phyloP scores from a whole-genome alignment of 2,329 filamentous ascomycete genomes.

The Fusarium kyushuense region DNA sequence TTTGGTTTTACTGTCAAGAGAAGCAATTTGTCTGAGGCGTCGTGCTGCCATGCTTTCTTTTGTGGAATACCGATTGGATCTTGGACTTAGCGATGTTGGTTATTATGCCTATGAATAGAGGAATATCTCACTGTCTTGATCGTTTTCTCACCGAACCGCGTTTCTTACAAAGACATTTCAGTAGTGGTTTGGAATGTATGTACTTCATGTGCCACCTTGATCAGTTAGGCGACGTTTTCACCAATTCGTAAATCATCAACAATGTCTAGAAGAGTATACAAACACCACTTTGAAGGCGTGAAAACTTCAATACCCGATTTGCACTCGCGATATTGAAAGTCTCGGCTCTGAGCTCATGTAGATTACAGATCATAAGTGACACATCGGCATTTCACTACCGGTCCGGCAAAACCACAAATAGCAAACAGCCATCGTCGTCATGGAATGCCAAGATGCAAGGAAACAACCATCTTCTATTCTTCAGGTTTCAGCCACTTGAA shows the following conservation, averaged over 20 bases:
- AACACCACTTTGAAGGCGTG: accelerated
- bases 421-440: neutral
- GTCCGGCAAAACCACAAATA: neutral
- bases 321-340: neutral
- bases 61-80: neutral
- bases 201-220: neutral
- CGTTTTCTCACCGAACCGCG: neutral
- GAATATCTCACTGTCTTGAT: neutral
- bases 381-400: neutral
- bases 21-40: neutral
- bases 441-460: conserved; percentile 11
- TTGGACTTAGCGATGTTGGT: neutral
- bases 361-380: neutral
- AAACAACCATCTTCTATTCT: neutral
- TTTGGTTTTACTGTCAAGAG: neutral
- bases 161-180: neutral
- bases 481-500: conserved; percentile 15
- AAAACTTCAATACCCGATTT: neutral
- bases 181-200: accelerated
- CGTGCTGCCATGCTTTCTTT: neutral
- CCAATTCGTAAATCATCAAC: accelerated
- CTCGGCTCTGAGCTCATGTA: neutral
- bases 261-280: neutral
- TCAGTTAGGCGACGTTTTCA: accelerated
- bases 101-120: neutral